Evolutionary conservation across 306 rosid genomes (phyloP).

Genomic region (Rosa chinensis): DNA sequence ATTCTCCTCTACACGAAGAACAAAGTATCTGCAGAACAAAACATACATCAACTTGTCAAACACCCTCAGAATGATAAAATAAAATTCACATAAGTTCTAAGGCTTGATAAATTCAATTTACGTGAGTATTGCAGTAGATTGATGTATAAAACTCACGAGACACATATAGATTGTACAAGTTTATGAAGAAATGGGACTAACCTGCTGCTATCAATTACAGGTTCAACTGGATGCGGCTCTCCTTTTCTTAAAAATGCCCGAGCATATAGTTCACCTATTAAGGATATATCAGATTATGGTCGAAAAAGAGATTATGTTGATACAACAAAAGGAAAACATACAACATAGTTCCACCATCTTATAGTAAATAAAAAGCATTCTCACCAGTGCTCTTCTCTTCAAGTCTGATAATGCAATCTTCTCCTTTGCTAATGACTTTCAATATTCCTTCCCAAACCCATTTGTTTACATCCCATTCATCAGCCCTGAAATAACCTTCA

Average conservation of each 20-base stretch:
- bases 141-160: slow-evolving; percentile 5
- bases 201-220: slow-evolving; percentile 99
- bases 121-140: neutral
- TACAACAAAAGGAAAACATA: slow-evolving; percentile 1
- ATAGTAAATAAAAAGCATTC: slow-evolving; percentile 28
- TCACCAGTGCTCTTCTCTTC: slow-evolving; percentile 90
- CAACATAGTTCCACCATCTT: slow-evolving; percentile 11
- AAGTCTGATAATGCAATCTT: slow-evolving; percentile 85
- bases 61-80: slow-evolving; percentile 18
- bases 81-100: slow-evolving; percentile 10
- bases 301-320: slow-evolving; percentile 12
- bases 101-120: neutral
- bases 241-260: slow-evolving; percentile 93
- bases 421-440: slow-evolving; percentile 88
- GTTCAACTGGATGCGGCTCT: slow-evolving; percentile 92
- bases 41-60: slow-evolving; percentile 9
- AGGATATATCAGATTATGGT: slow-evolving; percentile 18
- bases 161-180: neutral
- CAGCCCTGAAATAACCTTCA: slow-evolving; percentile 76
- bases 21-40: slow-evolving; percentile 77
- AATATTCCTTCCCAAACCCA: slow-evolving; percentile 94
- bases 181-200: slow-evolving; percentile 31
- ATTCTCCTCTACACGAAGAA: slow-evolving; percentile 95
- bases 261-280: slow-evolving; percentile 92
- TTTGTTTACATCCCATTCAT: slow-evolving; percentile 99